Conservation (phyloP, 2,329 filamentous ascomycete genomes). For the Cryphonectria naterciae region DNA sequence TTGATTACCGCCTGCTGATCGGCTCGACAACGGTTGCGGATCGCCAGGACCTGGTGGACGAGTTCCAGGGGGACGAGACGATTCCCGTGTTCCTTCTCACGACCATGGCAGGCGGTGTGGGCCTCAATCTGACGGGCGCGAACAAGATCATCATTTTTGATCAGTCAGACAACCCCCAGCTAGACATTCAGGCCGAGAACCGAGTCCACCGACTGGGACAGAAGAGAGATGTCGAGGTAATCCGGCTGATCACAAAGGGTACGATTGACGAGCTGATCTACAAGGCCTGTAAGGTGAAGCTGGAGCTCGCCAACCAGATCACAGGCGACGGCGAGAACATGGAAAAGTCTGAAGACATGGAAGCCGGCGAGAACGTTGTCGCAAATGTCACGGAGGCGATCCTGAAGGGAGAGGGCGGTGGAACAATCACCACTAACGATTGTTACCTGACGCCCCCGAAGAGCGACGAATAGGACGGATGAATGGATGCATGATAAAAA, state of each 20-base stretch:
- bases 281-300: slow-evolving; percentile 87
- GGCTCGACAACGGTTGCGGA: slow-evolving; percentile 81
- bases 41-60: slow-evolving; percentile 85
- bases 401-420: slow-evolving; percentile 15
- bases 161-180: slow-evolving; percentile 95
- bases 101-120: slow-evolving; percentile 93
- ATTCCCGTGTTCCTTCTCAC: slow-evolving; percentile 93
- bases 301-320: slow-evolving; percentile 76
- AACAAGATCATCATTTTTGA: slow-evolving; percentile 99
- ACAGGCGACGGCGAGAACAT: slow-evolving; percentile 41
- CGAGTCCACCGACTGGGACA: slow-evolving; percentile 94
- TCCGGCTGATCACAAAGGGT: slow-evolving; percentile 76
- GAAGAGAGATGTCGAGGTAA: slow-evolving; percentile 85
- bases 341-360: slow-evolving; percentile 17
- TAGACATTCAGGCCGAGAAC: slow-evolving; percentile 98
- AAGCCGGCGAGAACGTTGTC: not conserved
- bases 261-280: slow-evolving; percentile 96
- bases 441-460: slow-evolving; percentile 23
- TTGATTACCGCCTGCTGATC: slow-evolving; percentile 84
- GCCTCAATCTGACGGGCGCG: slow-evolving; percentile 92
- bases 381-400: slow-evolving; percentile 24
- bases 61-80: slow-evolving; percentile 74
- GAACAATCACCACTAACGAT: not conserved
- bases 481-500: not conserved
- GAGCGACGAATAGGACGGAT: slow-evolving; percentile 9